A percentile compares a stretch with the other conserved stretches of the same genome.
Evolutionary conservation across 768 basidiomycete genomes (phyloP).

Genomic region (Crassisporium funariophilum): DNA sequence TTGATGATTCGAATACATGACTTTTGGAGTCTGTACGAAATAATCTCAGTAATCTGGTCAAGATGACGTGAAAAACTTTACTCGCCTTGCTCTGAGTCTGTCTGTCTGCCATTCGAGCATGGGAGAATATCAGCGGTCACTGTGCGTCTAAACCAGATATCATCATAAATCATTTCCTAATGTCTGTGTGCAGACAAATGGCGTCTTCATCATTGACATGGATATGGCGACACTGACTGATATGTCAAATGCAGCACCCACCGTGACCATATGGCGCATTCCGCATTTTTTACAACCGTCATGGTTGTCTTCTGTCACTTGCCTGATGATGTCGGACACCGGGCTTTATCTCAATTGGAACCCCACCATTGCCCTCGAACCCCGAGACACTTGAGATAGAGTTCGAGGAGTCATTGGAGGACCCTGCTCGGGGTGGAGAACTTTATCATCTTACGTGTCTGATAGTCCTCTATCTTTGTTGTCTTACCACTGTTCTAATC

Average conservation of each 20-base stretch:
- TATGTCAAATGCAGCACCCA: conserved; percentile 10
- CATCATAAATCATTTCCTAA: conserved; percentile 5
- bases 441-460: too few species aligned
- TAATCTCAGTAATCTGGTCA: too few species aligned
- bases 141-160: conserved; percentile 30
- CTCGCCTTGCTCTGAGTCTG: conserved; percentile 35
- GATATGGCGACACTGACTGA: conserved; percentile 13
- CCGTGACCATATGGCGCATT: conserved; percentile 18
- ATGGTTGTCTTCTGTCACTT: conserved; percentile 33
- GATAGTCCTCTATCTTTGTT: too few species aligned
- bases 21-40: too few species aligned
- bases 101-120: conserved; percentile 52
- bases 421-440: neutral
- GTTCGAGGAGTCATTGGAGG: neutral
- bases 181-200: conserved; percentile 22
- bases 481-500: too few species aligned
- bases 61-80: too few species aligned
- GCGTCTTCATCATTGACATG: conserved; percentile 34
- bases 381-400: neutral
- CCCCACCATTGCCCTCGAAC: neutral
- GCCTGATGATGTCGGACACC: conserved; percentile 51
- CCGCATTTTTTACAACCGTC: conserved; percentile 24
- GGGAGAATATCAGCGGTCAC: conserved; percentile 48
- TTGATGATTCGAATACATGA: too few species aligned
- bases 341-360: conserved; percentile 49